Base-by-base conservation (phyloP, 2,329 filamentous ascomycete species). In the Aspergillus eucalypticola region DNA sequence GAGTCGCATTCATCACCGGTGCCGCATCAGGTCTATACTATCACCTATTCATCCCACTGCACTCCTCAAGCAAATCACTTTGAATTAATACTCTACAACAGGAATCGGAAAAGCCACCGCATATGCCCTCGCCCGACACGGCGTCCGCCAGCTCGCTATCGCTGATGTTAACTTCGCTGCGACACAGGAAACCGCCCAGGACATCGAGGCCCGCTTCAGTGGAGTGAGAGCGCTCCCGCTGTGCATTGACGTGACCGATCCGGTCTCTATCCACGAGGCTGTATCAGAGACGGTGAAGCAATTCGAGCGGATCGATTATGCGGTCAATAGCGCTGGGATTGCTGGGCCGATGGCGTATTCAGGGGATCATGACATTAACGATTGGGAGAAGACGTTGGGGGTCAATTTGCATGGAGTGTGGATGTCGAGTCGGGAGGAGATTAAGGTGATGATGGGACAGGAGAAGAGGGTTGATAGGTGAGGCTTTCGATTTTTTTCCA, bases 381-480 rank as follows among this genome's bases (percentile, higher is more conserved):
- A 48, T 2, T 62, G 56, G 56, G n/a, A 51, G 7, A 48, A 52
- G 21, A 53, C 51, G 1, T 19, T 62, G 7, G 32, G 35, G 15
- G 53, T 62, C 1, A 59, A 62, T 5, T 11, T 59, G 19, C 21
- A 39, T 10, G 59, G 56, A 4, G 53, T 56, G 3, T 63, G 61
- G 61, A 29, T 63, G 49, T 38, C 52, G 11, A 50, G 50, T 29
- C 52, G 59, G 2, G 56, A 59, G n/a, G 23, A 56, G 27, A 54
- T 63, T 3, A 19, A 35, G 11, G 29, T 29, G 2, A 63, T 63
- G 59, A 29, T 56, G 15, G 25, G 11, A 17, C 61, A 72, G 53
- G 59, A 61, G 54, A 54, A 56, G 41, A 25, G 17, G 21, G 56
- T 11, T 15, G 38, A 57, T 27, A 52, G 42, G 15, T 25, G 7